Conservation (phyloP, 352 stramenopile genomes). For the Albugo candida region DNA sequence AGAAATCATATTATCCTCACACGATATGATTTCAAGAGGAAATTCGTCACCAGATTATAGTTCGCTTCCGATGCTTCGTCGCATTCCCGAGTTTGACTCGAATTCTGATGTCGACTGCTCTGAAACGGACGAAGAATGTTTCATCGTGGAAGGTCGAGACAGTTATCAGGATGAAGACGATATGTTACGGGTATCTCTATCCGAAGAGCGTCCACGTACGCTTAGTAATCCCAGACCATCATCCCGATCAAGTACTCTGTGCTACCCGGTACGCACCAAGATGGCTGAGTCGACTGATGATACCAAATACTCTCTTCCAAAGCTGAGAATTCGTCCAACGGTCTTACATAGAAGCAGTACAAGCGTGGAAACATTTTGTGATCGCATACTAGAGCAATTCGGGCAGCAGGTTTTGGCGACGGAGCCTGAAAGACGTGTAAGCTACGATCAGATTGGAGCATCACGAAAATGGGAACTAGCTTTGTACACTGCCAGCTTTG, state of each 20-base stretch:
- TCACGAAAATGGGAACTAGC: constrained; percentile 28
- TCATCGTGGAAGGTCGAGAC: too few species aligned
- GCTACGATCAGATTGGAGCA: constrained; percentile 6
- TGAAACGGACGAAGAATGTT: too few species aligned
- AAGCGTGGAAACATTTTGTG: not conserved
- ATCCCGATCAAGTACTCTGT: too few species aligned
- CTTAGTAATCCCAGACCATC: too few species aligned
- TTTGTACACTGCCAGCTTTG: constrained; percentile 27
- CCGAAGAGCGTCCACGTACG: too few species aligned
- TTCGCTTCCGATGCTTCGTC: too few species aligned
- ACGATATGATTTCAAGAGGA: not conserved
- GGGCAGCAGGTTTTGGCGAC: constrained; percentile 11
- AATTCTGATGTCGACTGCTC: too few species aligned
- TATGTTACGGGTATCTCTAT: too few species aligned
- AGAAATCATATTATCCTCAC: not conserved
- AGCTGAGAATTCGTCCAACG: not conserved
- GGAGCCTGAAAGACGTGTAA: constrained; percentile 1
- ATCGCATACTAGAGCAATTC: not conserved
- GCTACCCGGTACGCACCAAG: not conserved
- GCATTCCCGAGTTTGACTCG: too few species aligned
- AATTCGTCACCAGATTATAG: not conserved
- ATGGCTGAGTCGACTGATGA: not conserved
- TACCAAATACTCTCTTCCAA: not conserved
- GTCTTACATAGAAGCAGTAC: not conserved
- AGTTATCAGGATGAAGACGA: too few species aligned